These are phyloP conservation scores for Gelatoporia subvermispora DNA, from an alignment of 768 basidiomycete genomes.

Conservation along the genomic window DNA sequence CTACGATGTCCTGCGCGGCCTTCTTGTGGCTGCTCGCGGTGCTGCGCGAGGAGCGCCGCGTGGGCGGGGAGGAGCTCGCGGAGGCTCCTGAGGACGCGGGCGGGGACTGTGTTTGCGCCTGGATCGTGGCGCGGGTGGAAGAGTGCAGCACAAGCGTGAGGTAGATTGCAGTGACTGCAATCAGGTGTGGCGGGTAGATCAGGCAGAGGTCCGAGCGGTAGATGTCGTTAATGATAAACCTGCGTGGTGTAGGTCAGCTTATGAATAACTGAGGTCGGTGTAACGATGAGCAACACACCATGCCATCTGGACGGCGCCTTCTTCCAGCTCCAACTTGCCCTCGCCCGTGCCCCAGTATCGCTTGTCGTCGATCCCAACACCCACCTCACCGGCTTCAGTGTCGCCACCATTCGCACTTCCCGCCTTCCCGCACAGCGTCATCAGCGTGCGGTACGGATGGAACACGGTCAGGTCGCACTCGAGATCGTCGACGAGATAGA, in stretches of 20 bases:
- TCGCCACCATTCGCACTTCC: conserved; percentile 32
- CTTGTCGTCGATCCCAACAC: conserved; percentile 50
- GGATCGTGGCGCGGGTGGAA: conserved; percentile 44
- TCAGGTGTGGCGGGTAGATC: conserved; percentile 91
- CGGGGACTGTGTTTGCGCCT: conserved; percentile 30
- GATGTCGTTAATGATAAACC: conserved; percentile 96
- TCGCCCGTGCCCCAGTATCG: conserved; percentile 80
- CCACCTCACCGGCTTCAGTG: conserved; percentile 54
- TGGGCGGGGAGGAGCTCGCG: conserved; percentile 26
- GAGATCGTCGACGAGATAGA: conserved; percentile 94
- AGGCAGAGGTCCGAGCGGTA: conserved; percentile 91
- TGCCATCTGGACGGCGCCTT: conserved; percentile 80
- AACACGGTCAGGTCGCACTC: conserved; percentile 92
- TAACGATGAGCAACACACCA: conserved; percentile 50
- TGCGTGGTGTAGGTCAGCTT: conserved; percentile 23
- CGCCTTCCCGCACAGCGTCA: conserved; percentile 69
- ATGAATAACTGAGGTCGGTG: not conserved
- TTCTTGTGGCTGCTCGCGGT: conserved; percentile 33
- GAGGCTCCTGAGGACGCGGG: conserved; percentile 5
- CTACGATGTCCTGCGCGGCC: conserved; percentile 57
- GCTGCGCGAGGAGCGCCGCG: conserved; percentile 51
- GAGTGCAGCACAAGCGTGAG: conserved; percentile 76
- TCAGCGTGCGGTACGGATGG: conserved; percentile 90
- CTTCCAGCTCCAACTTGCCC: conserved; percentile 71
- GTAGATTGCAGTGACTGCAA: conserved; percentile 89